Base-by-base conservation (phyloP, 352 stramenopile species). In the Blastocystis sp. region DNA sequence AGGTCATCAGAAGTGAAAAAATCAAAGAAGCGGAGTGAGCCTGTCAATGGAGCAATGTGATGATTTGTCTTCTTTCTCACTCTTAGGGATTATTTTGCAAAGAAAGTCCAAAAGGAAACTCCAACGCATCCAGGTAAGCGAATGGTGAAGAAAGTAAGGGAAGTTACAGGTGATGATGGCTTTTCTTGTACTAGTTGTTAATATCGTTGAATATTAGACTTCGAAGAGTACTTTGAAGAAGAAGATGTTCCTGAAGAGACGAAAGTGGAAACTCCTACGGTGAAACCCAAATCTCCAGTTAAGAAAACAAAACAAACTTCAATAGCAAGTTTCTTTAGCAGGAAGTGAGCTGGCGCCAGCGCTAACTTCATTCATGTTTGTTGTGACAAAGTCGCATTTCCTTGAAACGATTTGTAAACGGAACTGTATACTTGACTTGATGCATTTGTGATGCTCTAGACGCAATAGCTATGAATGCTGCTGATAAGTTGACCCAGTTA, bases 251-350 rank as follows among this genome's bases (percentile, higher is more conserved):
- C 30, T 51, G 15, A 24, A 22, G 33, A 78, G 33, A 35, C 13
- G 15, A 3, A 3, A 62, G 56, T 33, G 27, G 44, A 42, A 3
- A 35, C n/a, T 33, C n/a, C 35, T 17, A 1, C 17, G n/a, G 35
- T 30, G 1, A 78, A 30, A 9, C 22, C 19, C n/a, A 68, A 68
- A 69, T 24, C 51, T 54, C 30, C 73, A 30, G 73, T 27, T 30
- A 84, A 84, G 51, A 78, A 78, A 9, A 9, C 40, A 9, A 77
- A 77, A 53, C 44, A 66, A 56, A 48, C 37, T n/a, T 89, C 68
- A 1, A 89, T 89, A n/a, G 58, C 69, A 33, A 80, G 78, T 51
- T 80, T 89, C 78, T 77, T 89, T 53, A 48, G 37, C 56, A 78
- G 56, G 54, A 80, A 80, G 33, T 78, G 44, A 54, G 15, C n/a